These are phyloP conservation scores for Gardenia jasminoides DNA, from an alignment of 257 asterid species.

Conservation along the genomic window DNA sequence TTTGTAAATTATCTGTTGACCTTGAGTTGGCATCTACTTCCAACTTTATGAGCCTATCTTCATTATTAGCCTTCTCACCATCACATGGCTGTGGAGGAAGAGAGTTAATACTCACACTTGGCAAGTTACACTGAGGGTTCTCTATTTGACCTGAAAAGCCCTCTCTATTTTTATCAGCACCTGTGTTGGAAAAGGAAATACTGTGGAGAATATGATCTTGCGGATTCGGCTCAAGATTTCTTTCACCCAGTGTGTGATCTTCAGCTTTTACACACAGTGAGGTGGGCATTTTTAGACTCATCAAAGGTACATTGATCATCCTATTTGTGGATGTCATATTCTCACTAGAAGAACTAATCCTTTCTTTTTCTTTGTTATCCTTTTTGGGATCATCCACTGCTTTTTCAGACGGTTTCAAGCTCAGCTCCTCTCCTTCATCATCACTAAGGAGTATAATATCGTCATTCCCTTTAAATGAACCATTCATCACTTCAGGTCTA, in stretches of 20 bases:
- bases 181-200: conserved; percentile 14
- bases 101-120: conserved; percentile 25
- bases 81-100: conserved; percentile 29
- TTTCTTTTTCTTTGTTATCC: conserved; percentile 29
- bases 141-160: conserved; percentile 31
- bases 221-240: conserved; percentile 20
- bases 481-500: conserved; percentile 38
- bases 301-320: conserved; percentile 18
- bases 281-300: conserved; percentile 29
- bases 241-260: conserved; percentile 36
- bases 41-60: conserved; percentile 34
- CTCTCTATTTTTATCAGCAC: conserved; percentile 24
- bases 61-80: conserved; percentile 28
- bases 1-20: conserved; percentile 42
- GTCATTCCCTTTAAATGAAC: conserved; percentile 32
- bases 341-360: neutral
- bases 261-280: conserved; percentile 44
- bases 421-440: conserved; percentile 57
- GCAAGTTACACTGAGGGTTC: conserved; percentile 29
- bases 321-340: conserved; percentile 20
- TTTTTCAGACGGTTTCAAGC: conserved; percentile 31
- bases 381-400: conserved; percentile 28
- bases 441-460: conserved; percentile 63
- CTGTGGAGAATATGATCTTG: conserved; percentile 20
- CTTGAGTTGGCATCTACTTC: conserved; percentile 46